Evolutionary conservation across 257 asterid genomes (phyloP).

Genomic region (Fraxinus pennsylvanica): DNA sequence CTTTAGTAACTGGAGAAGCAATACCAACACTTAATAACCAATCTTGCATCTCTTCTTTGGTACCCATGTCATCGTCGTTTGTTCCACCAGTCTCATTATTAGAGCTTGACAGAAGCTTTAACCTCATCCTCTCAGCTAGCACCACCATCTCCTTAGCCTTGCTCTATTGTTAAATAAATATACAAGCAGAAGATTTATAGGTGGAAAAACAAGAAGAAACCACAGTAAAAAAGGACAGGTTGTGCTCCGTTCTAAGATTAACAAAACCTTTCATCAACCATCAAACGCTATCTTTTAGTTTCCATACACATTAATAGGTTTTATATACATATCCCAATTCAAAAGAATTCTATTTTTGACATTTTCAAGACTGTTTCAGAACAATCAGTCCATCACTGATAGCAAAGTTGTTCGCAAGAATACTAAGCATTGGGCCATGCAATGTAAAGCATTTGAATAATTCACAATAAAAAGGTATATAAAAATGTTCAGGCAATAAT

Average conservation of each 20-base stretch:
- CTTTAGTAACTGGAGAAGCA: slow-evolving; percentile 95
- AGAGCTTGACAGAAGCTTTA: slow-evolving; percentile 81
- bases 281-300: slow-evolving; percentile 19
- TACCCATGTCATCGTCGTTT: slow-evolving; percentile 82
- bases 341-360: not conserved
- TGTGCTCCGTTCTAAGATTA: not conserved
- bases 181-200: slow-evolving; percentile 14
- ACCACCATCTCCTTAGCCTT: slow-evolving; percentile 98
- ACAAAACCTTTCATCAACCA: not conserved
- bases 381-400: not conserved
- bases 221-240: not conserved
- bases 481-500: not conserved
- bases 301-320: slow-evolving; percentile 6
- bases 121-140: slow-evolving; percentile 97
- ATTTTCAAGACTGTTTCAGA: not conserved
- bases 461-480: not conserved
- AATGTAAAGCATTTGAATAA: slow-evolving; percentile 11
- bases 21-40: slow-evolving; percentile 96
- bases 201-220: not conserved
- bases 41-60: slow-evolving; percentile 97
- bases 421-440: slow-evolving; percentile 9
- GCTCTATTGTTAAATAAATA: slow-evolving; percentile 40
- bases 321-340: slow-evolving; percentile 7
- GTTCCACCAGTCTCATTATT: slow-evolving; percentile 61
- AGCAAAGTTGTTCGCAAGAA: not conserved